These are phyloP conservation scores for Raphanus hybrid DNA, from an alignment of 441 rosid genomes.

Conservation along the genomic window DNA sequence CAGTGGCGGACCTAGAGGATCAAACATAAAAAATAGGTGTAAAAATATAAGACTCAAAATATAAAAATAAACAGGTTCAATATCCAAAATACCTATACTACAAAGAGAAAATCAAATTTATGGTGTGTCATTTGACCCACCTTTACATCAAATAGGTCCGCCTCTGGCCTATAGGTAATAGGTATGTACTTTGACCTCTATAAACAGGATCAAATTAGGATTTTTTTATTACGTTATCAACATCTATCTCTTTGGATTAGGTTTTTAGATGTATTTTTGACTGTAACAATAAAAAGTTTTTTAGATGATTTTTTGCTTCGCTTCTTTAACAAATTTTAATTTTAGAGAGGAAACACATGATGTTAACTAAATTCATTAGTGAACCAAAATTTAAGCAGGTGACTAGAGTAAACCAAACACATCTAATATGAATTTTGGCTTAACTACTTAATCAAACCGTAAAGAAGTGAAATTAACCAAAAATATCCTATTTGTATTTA, in stretches of 20 bases:
- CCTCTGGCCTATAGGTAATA: background rate
- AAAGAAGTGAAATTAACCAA: background rate
- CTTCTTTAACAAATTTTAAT: background rate
- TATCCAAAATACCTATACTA: background rate
- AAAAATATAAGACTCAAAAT: too few species aligned
- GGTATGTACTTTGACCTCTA: background rate
- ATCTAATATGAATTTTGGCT: background rate
- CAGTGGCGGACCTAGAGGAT: too few species aligned
- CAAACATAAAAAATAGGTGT: background rate
- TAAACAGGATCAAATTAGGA: background rate
- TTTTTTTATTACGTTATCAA: background rate
- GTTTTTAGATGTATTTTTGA: background rate
- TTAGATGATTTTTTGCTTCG: background rate
- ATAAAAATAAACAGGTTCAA: background rate
- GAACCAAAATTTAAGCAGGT: background rate
- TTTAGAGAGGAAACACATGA: background rate
- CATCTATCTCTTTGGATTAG: background rate
- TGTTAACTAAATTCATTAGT: background rate
- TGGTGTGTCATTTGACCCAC: background rate
- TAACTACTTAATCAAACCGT: background rate
- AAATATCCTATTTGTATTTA: background rate
- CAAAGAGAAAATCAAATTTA: background rate
- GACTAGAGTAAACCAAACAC: background rate
- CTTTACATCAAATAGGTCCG: too few species aligned
- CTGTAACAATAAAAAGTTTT: background rate